A percentile compares a stretch with the other conserved stretches of the same genome.
Conservation (phyloP, 129 eudicot species). For the Ambrosia artemisiifolia region DNA sequence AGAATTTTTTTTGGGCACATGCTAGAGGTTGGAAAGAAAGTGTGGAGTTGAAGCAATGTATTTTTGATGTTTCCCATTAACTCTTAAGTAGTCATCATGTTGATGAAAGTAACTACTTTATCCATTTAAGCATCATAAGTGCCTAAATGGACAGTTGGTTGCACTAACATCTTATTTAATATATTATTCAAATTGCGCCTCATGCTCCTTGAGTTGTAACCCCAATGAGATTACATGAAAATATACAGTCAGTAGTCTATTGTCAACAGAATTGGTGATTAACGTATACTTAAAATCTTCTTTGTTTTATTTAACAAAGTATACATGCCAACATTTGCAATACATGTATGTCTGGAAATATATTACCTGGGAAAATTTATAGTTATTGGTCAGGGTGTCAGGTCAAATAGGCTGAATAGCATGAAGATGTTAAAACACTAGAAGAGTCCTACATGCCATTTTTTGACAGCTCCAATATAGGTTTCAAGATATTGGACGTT, state of each 20-base stretch:
- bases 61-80: constrained; percentile 9
- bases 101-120: constrained; percentile 18
- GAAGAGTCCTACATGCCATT: background rate
- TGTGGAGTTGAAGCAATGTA: constrained; percentile 15
- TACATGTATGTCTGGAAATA: background rate
- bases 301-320: constrained; percentile 4
- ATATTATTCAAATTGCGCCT: background rate
- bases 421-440: background rate
- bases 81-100: constrained; percentile 1
- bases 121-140: constrained; percentile 6
- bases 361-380: background rate
- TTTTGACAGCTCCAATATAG: background rate
- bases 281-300: background rate
- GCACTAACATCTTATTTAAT: constrained; percentile 4
- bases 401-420: constrained; percentile 3
- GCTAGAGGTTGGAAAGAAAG: constrained; percentile 19
- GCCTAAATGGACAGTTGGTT: background rate
- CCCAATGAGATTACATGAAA: constrained; percentile 2
- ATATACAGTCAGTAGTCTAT: background rate
- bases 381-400: background rate
- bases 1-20: constrained; percentile 29
- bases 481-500: constrained; percentile 1
- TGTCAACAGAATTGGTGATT: background rate
- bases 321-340: background rate
- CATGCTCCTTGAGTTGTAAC: constrained; percentile 13